These are phyloP conservation scores for Secale cereale DNA, from an alignment of 176 grass and related monocot species.

Conservation along the genomic window DNA sequence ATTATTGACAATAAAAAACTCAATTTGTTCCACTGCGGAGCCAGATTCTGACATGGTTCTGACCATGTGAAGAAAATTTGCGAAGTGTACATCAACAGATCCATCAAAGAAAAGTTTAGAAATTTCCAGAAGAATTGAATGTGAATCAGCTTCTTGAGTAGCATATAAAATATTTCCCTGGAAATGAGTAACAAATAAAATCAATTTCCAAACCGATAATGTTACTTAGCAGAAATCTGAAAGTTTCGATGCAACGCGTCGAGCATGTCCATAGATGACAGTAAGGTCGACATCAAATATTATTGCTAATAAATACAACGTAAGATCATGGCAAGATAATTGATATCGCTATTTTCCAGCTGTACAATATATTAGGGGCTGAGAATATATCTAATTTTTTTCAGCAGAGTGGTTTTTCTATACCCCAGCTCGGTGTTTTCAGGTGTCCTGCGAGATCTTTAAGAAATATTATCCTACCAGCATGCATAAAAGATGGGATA, in stretches of 20 bases:
- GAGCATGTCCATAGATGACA: conserved; percentile 4
- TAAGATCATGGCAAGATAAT: neutral
- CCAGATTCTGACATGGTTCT: conserved; percentile 76
- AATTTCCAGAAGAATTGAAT: conserved; percentile 75
- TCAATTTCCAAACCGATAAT: neutral
- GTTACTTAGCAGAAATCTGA: neutral
- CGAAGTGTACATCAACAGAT: conserved; percentile 71
- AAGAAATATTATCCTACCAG: neutral
- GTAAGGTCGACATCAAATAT: neutral
- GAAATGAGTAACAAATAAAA: conserved; percentile 33
- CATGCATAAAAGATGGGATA: conserved; percentile 1
- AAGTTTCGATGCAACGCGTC: neutral
- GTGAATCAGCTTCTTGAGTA: conserved; percentile 59
- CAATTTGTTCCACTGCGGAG: conserved; percentile 53
- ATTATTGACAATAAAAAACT: conserved; percentile 74
- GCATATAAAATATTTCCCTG: conserved; percentile 76
- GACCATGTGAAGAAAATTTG: conserved; percentile 96
- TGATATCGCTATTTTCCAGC: neutral
- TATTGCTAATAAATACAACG: neutral
- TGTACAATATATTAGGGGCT: neutral
- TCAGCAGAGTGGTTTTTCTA: no score
- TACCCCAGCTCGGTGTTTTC: neutral
- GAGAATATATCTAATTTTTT: neutral
- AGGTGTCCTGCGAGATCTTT: neutral
- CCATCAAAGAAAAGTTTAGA: conserved; percentile 90